Evolutionary conservation across 2,329 filamentous ascomycete genomes (phyloP).

Genomic region (Cladophialophora yegresii): DNA sequence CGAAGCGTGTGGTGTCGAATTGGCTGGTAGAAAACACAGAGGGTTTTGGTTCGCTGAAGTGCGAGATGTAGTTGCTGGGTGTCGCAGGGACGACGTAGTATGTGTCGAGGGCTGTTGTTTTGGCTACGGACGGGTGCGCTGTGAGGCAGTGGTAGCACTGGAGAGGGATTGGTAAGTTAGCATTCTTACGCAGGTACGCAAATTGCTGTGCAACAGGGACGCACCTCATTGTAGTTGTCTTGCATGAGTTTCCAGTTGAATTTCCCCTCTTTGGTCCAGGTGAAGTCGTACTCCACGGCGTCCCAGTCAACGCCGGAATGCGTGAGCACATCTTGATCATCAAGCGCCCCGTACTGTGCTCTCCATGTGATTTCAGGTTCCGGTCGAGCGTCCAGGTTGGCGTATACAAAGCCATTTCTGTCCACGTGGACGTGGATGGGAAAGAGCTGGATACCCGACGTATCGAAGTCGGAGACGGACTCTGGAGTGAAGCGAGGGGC

Average conservation of each 20-base stretch:
- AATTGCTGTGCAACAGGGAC: neutral
- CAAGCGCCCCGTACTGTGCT: constrained; percentile 34
- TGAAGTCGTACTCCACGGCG: constrained; percentile 52
- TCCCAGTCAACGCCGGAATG: constrained; percentile 58
- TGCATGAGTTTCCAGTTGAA: constrained; percentile 44
- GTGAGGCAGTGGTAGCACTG: constrained; percentile 60
- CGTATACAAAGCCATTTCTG: constrained; percentile 54
- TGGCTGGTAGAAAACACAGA: constrained; percentile 26
- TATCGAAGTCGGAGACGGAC: constrained; percentile 59
- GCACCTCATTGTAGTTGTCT: constrained; percentile 58
- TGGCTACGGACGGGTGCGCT: constrained; percentile 58
- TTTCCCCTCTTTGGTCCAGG: constrained; percentile 29
- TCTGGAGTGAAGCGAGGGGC: constrained; percentile 57
- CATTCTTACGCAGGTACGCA: neutral
- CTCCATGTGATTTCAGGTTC: constrained; percentile 27
- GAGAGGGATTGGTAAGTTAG: neutral
- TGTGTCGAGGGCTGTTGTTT: constrained; percentile 57
- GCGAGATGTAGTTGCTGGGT: constrained; percentile 57
- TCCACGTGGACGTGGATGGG: constrained; percentile 30
- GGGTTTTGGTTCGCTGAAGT: constrained; percentile 44
- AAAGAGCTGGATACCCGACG: constrained; percentile 58
- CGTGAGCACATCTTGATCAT: constrained; percentile 52
- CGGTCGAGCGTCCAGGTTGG: constrained; percentile 54
- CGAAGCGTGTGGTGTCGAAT: constrained; percentile 41
- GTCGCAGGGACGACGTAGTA: constrained; percentile 58